Conservation (phyloP, 176 grass and related monocot genomes). For the Oropetium thomaeum region DNA sequence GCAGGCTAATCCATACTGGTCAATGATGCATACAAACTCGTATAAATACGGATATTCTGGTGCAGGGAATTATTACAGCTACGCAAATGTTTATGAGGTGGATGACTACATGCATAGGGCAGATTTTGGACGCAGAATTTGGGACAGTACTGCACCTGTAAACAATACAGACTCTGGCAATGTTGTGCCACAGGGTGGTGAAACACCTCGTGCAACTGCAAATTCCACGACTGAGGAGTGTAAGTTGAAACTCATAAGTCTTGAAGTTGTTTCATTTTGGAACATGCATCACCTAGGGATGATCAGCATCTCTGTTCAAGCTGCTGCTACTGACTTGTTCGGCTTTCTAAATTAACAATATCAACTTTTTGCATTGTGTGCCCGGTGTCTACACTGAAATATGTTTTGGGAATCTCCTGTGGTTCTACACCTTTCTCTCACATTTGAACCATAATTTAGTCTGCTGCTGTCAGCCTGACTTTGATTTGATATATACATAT, state of each 20-base stretch:
- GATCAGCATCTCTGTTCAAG: background rate
- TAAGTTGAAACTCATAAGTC: conserved; percentile 50
- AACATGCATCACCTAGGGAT: background rate
- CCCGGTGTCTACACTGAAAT: background rate
- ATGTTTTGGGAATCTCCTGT: background rate
- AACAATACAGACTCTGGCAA: conserved; percentile 50
- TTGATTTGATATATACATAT: background rate
- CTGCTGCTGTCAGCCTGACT: background rate
- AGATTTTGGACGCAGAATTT: conserved; percentile 68
- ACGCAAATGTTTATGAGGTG: conserved; percentile 62
- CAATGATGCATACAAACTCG: conserved; percentile 83
- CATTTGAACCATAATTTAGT: background rate
- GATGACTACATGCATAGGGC: conserved; percentile 72
- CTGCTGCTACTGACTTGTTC: background rate
- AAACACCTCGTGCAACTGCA: conserved; percentile 36
- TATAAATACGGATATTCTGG: conserved; percentile 89
- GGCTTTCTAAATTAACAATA: background rate
- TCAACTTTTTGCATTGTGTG: background rate
- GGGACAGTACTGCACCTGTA: conserved; percentile 57
- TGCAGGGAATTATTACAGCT: conserved; percentile 72
- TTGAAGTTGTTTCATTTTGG: background rate
- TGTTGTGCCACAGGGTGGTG: conserved; percentile 38
- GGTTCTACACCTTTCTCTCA: background rate
- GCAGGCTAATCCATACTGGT: conserved; percentile 90
- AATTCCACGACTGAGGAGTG: conserved; percentile 61